Evolutionary conservation across 1,284 basidiomycete genomes (phyloP).

Genomic region (Leccinum pachyderme): DNA sequence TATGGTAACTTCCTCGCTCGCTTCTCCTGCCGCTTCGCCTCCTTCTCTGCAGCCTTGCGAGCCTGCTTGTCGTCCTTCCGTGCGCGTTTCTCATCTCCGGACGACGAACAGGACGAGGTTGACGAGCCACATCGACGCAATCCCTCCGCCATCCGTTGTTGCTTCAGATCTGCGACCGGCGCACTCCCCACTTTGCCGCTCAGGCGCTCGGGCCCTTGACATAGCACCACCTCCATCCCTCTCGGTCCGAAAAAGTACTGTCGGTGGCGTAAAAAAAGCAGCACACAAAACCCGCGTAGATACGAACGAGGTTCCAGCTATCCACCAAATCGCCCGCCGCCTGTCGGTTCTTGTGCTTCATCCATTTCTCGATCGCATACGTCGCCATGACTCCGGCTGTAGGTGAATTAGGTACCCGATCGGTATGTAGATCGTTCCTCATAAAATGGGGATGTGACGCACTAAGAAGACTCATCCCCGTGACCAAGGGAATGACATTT

Average conservation of each 20-base stretch:
- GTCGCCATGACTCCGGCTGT: conserved; percentile 26
- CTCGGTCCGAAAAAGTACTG: conserved; percentile 34
- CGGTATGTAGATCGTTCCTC: not conserved
- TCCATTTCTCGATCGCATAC: conserved; percentile 21
- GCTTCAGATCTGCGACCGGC: conserved; percentile 16
- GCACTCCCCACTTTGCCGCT: conserved; percentile 26
- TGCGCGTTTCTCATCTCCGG: not conserved
- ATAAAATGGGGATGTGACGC: not conserved
- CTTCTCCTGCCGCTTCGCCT: conserved; percentile 2
- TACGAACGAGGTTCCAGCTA: conserved; percentile 32
- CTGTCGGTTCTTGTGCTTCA: conserved; percentile 26
- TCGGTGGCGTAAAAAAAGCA: not conserved
- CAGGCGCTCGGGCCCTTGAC: conserved; percentile 29
- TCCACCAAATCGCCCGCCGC: conserved; percentile 34
- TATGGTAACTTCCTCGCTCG: conserved; percentile 19
- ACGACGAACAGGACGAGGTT: conserved; percentile 5
- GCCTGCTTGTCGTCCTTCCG: conserved; percentile 3
- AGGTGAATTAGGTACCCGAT: not conserved
- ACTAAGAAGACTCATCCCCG: conserved; percentile 24
- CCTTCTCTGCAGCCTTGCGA: conserved; percentile 12
- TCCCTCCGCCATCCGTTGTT: conserved; percentile 18
- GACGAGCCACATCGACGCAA: conserved; percentile 3
- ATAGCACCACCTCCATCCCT: conserved; percentile 29
- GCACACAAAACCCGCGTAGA: not conserved
- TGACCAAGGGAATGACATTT: conserved; percentile 22